phyloP scores from a whole-genome alignment of 2,329 filamentous ascomycete genomes.

The Lachnellula subtilissima region DNA sequence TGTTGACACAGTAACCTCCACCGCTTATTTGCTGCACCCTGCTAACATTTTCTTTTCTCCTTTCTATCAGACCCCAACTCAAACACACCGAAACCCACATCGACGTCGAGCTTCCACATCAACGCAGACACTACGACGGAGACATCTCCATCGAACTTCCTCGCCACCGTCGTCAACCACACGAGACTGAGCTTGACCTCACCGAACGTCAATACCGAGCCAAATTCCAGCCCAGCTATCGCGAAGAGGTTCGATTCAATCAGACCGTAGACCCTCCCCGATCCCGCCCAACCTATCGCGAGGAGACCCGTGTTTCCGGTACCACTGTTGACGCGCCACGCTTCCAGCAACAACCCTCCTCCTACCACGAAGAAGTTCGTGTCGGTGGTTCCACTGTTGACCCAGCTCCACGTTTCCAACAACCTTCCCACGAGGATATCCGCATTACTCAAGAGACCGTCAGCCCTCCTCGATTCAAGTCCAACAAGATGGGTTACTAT shows the following conservation, averaged over 20 bases:
- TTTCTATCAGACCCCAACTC: conserved; percentile 30
- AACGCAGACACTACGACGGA: conserved; percentile 17
- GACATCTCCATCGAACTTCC: conserved; percentile 40
- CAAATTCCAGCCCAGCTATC: conserved; percentile 49
- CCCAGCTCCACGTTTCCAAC: conserved; percentile 20
- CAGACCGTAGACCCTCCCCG: conserved; percentile 31
- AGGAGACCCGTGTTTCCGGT: conserved; percentile 40
- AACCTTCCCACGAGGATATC: conserved; percentile 16
- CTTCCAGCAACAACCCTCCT: conserved; percentile 14
- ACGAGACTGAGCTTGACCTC: conserved; percentile 47
- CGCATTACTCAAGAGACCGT: conserved; percentile 30
- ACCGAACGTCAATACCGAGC: conserved; percentile 64
- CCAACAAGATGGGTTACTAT: conserved; percentile 70
- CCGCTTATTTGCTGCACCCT: conserved; percentile 21
- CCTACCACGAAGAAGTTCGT: conserved; percentile 20
- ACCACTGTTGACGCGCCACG: conserved; percentile 57
- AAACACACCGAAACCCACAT: conserved; percentile 43
- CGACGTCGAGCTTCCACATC: conserved; percentile 42
- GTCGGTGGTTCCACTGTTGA: conserved; percentile 28
- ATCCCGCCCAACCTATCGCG: conserved; percentile 28
- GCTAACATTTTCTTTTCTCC: conserved; percentile 22
- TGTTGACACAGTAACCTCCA: conserved; percentile 40
- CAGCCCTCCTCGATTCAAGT: conserved; percentile 30
- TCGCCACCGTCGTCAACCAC: conserved; percentile 24
- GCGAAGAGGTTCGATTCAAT: conserved; percentile 26